These are phyloP conservation scores for Candolleomyces eurysporus DNA, from an alignment of 768 basidiomycete genomes.

Conservation along the genomic window DNA sequence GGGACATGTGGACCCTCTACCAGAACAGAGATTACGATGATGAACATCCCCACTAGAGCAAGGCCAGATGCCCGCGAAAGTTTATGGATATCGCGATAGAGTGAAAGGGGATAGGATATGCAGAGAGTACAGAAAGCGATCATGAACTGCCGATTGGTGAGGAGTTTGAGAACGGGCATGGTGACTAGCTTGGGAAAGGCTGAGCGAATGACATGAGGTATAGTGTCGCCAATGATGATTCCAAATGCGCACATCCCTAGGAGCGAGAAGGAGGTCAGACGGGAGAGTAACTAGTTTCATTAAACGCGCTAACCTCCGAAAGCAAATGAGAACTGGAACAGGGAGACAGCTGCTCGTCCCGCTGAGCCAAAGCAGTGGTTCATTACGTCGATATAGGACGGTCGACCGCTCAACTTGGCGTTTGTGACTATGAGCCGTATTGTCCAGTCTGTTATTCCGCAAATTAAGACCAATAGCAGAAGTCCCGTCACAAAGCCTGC, in stretches of 20 bases:
- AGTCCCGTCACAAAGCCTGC: constrained; percentile 92
- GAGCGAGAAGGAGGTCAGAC: not conserved
- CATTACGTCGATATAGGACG: constrained; percentile 95
- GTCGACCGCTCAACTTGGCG: constrained; percentile 91
- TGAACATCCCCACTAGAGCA: constrained; percentile 89
- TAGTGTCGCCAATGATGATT: constrained; percentile 96
- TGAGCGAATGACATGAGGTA: constrained; percentile 89
- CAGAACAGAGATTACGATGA: constrained; percentile 86
- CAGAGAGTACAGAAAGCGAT: constrained; percentile 83
- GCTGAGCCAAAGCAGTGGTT: constrained; percentile 86
- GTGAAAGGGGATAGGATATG: constrained; percentile 91
- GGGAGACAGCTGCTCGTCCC: constrained; percentile 91
- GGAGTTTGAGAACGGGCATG: constrained; percentile 71
- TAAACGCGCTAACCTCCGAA: constrained; percentile 71
- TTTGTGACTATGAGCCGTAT: constrained; percentile 94
- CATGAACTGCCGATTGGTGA: constrained; percentile 87
- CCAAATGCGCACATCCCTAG: constrained; percentile 97
- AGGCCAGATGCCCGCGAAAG: constrained; percentile 89
- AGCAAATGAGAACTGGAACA: constrained; percentile 97
- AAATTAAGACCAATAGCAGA: constrained; percentile 76
- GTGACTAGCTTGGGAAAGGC: constrained; percentile 69
- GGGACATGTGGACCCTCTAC: constrained; percentile 78
- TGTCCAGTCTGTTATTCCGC: constrained; percentile 93
- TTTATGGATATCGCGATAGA: constrained; percentile 98
- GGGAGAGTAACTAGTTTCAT: not conserved